Conservation (phyloP, 306 rosid species). For the Senna siamea region DNA sequence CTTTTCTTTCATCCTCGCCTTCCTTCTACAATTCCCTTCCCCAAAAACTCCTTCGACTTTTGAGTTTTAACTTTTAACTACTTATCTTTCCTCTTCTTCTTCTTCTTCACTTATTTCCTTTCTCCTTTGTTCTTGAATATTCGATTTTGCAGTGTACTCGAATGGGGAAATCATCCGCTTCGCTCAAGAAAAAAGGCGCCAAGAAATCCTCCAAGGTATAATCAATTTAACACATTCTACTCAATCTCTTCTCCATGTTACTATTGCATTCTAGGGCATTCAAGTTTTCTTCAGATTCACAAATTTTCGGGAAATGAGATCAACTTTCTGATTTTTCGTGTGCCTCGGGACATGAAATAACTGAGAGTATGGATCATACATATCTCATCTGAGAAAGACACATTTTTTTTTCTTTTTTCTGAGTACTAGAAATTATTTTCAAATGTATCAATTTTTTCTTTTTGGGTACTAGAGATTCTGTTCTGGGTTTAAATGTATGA, state of each 20-base stretch:
- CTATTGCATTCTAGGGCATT: slow-evolving; percentile 28
- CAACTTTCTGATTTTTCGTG: slow-evolving; percentile 12
- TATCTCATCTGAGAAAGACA: background rate
- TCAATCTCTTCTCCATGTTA: background rate
- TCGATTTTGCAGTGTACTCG: slow-evolving; percentile 57
- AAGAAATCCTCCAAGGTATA: slow-evolving; percentile 71
- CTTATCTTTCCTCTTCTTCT: slow-evolving; percentile 18
- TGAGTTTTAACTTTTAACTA: background rate
- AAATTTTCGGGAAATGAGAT: background rate
- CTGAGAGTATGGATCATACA: slow-evolving; percentile 16
- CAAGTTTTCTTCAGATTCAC: slow-evolving; percentile 27
- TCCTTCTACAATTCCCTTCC: slow-evolving; percentile 5
- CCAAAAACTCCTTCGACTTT: background rate
- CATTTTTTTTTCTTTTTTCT: background rate
- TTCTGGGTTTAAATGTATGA: slow-evolving; percentile 7
- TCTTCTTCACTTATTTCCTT: background rate
- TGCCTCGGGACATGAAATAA: slow-evolving; percentile 14
- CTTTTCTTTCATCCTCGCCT: background rate
- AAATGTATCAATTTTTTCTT: background rate
- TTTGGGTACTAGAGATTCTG: background rate
- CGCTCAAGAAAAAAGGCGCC: slow-evolving; percentile 65
- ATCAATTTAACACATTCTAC: background rate
- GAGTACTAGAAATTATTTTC: background rate
- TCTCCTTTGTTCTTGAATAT: slow-evolving; percentile 31
- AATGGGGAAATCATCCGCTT: slow-evolving; percentile 84